These are phyloP conservation scores for Exophiala dermatitidis DNA, from an alignment of 2,329 filamentous ascomycete species.

Conservation along the genomic window DNA sequence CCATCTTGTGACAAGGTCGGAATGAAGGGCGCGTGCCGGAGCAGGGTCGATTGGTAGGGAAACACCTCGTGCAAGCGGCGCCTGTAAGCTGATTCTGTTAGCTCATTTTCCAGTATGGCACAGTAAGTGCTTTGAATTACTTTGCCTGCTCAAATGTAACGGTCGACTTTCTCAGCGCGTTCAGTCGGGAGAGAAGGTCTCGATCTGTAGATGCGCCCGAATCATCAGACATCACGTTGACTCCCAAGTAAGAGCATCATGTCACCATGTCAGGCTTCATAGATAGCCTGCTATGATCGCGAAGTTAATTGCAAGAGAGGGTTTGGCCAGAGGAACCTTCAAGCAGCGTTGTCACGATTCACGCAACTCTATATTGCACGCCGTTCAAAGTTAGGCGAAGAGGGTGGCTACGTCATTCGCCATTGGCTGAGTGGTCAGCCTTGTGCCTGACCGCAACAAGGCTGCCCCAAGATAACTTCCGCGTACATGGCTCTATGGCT, in stretches of 20 bases:
- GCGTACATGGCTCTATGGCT: no score
- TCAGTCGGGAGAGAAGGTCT: constrained; percentile 31
- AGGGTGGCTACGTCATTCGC: no score
- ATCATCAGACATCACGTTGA: constrained; percentile 18
- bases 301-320: no score
- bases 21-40: constrained; percentile 21
- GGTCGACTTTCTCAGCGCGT: constrained; percentile 32
- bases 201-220: constrained; percentile 24
- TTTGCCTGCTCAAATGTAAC: constrained; percentile 30
- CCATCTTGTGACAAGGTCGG: constrained; percentile 25
- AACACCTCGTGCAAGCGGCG: constrained; percentile 1
- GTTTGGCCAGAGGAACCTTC: no score
- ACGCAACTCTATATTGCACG: no score
- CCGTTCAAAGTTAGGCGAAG: no score
- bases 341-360: no score
- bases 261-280: neutral
- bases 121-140: constrained; percentile 15
- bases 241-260: neutral
- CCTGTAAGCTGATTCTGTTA: constrained; percentile 12
- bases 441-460: no score
- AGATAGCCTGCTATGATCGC: neutral
- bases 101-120: neutral
- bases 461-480: no score
- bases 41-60: constrained; percentile 10
- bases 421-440: no score